phyloP scores from a whole-genome alignment of 352 stramenopile genomes.

The Thalassiosira exigua region DNA sequence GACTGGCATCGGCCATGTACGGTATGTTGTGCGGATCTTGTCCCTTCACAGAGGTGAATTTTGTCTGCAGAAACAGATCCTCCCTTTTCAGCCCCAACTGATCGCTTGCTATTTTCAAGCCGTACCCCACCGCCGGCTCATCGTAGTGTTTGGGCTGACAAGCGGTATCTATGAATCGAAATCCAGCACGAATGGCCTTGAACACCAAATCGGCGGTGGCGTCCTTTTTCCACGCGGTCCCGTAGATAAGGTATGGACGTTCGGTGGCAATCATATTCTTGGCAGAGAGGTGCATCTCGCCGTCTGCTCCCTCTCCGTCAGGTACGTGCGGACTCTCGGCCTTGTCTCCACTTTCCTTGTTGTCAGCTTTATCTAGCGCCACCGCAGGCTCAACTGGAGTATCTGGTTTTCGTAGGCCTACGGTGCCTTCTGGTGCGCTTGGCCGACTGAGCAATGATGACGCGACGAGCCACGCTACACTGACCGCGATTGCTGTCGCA shows the following conservation, averaged over 20 bases:
- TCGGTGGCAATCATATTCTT: constrained; percentile 24
- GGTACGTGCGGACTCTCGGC: neutral
- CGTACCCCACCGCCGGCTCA: constrained; percentile 74
- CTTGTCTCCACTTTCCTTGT: neutral
- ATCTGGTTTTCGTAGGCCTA: too few species aligned
- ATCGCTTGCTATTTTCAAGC: constrained; percentile 43
- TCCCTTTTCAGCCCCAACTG: constrained; percentile 55
- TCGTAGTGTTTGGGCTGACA: constrained; percentile 85
- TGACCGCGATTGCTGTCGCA: neutral
- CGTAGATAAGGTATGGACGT: constrained; percentile 61
- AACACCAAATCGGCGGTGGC: constrained; percentile 67
- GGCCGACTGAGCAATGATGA: neutral
- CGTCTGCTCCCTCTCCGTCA: neutral
- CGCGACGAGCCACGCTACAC: neutral
- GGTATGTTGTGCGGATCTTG: constrained; percentile 78
- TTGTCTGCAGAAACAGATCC: constrained; percentile 83
- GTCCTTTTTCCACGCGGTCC: constrained; percentile 84
- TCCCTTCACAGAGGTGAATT: constrained; percentile 77
- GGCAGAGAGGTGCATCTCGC: constrained; percentile 13
- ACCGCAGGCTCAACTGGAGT: too few species aligned
- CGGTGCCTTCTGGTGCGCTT: too few species aligned
- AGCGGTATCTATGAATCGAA: constrained; percentile 82
- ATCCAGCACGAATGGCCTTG: constrained; percentile 73
- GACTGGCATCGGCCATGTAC: constrained; percentile 47
- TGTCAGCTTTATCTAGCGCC: too few species aligned